Percentiles rank a stretch among this genome's conserved stretches.
phyloP scores from a whole-genome alignment of 371 early-diverging fungal genomes.

The Mucor mucedo region DNA sequence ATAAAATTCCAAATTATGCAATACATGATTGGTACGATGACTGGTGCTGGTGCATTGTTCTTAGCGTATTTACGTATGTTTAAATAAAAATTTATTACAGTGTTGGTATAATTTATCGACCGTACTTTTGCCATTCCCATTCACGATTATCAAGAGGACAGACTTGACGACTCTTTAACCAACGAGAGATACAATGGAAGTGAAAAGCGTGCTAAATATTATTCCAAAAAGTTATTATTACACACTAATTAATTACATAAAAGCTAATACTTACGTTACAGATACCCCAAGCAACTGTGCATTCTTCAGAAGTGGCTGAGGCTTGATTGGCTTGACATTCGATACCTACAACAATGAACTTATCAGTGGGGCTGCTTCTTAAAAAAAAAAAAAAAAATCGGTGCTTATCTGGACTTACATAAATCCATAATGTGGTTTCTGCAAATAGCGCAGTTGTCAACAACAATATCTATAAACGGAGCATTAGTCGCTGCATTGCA shows the following conservation, averaged over 20 bases:
- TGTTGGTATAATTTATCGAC: constrained; percentile 26
- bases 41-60: constrained; percentile 83
- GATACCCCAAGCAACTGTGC: constrained; percentile 99
- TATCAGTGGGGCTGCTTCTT: neutral
- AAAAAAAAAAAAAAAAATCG: neutral
- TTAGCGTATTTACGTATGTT: constrained; percentile 73
- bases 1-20: constrained; percentile 88
- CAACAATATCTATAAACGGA: constrained; percentile 88
- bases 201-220: constrained; percentile 95
- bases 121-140: constrained; percentile 98
- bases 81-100: constrained; percentile 8
- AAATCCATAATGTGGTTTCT: constrained; percentile 99
- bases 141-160: constrained; percentile 99
- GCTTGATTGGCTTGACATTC: constrained; percentile 98
- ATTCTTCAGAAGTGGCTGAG: constrained; percentile 92
- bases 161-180: constrained; percentile 98
- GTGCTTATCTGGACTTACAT: constrained; percentile 67
- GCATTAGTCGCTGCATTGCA: neutral
- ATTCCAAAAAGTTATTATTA: neutral
- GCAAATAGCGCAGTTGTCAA: constrained; percentile 99
- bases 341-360: constrained; percentile 67
- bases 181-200: constrained; percentile 98
- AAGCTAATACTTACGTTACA: constrained; percentile 82
- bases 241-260: neutral
- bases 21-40: constrained; percentile 85